Conservation (phyloP, 352 stramenopile genomes). For the Phytophthora pluvialis region DNA sequence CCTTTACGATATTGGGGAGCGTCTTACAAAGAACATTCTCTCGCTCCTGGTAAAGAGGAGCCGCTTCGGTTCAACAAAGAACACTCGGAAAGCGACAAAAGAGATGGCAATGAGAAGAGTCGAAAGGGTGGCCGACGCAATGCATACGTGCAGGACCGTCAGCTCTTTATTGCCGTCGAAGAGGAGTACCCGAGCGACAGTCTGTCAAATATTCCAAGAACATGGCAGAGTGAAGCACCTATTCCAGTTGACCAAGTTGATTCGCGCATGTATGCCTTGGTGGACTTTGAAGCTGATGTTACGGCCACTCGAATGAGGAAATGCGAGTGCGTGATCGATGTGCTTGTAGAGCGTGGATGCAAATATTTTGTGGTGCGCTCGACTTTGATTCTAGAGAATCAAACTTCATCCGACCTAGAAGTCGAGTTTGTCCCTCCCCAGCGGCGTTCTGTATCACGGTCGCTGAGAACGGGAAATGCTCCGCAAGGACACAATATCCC, state of each 20-base stretch:
- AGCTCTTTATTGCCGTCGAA: constrained; percentile 80
- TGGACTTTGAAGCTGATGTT: constrained; percentile 64
- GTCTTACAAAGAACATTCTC: constrained; percentile 58
- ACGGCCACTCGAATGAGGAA: constrained; percentile 59
- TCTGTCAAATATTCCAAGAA: constrained; percentile 38
- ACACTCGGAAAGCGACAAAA: constrained; percentile 2
- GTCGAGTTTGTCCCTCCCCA: constrained; percentile 81
- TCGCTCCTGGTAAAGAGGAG: constrained; percentile 65
- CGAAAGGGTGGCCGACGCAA: constrained; percentile 28
- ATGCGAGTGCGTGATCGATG: constrained; percentile 88
- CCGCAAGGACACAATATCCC: constrained; percentile 51
- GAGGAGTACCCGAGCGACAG: constrained; percentile 45
- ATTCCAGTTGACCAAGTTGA: constrained; percentile 87
- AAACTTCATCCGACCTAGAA: constrained; percentile 83
- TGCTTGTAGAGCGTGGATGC: constrained; percentile 84
- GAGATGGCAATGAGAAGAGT: constrained; percentile 12
- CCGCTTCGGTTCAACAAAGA: constrained; percentile 61
- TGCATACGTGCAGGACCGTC: constrained; percentile 35
- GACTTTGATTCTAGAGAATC: constrained; percentile 83
- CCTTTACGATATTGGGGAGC: constrained; percentile 76
- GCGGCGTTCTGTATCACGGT: constrained; percentile 43
- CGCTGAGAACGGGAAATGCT: constrained; percentile 36
- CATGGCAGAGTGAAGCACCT: constrained; percentile 77
- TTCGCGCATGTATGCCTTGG: constrained; percentile 82
- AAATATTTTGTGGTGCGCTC: constrained; percentile 90